phyloP scores from a whole-genome alignment of 306 rosid species.

The Pyrus bretschneideri region DNA sequence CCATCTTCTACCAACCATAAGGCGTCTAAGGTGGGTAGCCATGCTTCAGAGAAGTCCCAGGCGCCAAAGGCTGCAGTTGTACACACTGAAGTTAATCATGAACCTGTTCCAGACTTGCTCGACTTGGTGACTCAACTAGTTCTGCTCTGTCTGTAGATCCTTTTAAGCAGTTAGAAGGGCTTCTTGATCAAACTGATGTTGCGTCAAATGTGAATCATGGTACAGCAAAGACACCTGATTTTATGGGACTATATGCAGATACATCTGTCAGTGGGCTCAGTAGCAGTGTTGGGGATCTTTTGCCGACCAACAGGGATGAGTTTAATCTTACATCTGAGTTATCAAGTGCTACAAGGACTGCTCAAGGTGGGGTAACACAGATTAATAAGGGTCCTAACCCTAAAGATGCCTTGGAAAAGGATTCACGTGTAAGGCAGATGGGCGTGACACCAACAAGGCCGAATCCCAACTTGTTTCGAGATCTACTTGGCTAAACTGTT shows the following conservation, averaged over 20 bases:
- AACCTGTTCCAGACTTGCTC: slow-evolving; percentile 72
- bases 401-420: slow-evolving; percentile 56
- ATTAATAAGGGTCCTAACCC: slow-evolving; percentile 47
- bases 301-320: slow-evolving; percentile 29
- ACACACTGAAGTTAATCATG: slow-evolving; percentile 30
- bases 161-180: slow-evolving; percentile 71
- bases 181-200: slow-evolving; percentile 43
- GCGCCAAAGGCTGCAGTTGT: slow-evolving; percentile 33
- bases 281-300: slow-evolving; percentile 27
- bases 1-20: slow-evolving; percentile 42
- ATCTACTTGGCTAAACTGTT: slow-evolving; percentile 51
- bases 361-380: slow-evolving; percentile 38
- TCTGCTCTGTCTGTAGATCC: slow-evolving; percentile 52
- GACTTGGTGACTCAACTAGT: slow-evolving; percentile 58
- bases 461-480: slow-evolving; percentile 71
- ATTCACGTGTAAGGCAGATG: slow-evolving; percentile 82
- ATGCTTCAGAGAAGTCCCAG: slow-evolving; percentile 35
- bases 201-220: slow-evolving; percentile 30
- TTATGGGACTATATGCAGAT: slow-evolving; percentile 42
- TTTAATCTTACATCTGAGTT: slow-evolving; percentile 38
- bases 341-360: slow-evolving; percentile 18
- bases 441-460: slow-evolving; percentile 77
- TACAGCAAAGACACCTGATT: slow-evolving; percentile 34
- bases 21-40: slow-evolving; percentile 34
- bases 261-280: slow-evolving; percentile 34